Percentiles rank a stretch among this genome's conserved stretches.
These are phyloP conservation scores for Conoideocrella luteorostrata DNA, from an alignment of 2,329 filamentous ascomycete species.

Conservation along the genomic window DNA sequence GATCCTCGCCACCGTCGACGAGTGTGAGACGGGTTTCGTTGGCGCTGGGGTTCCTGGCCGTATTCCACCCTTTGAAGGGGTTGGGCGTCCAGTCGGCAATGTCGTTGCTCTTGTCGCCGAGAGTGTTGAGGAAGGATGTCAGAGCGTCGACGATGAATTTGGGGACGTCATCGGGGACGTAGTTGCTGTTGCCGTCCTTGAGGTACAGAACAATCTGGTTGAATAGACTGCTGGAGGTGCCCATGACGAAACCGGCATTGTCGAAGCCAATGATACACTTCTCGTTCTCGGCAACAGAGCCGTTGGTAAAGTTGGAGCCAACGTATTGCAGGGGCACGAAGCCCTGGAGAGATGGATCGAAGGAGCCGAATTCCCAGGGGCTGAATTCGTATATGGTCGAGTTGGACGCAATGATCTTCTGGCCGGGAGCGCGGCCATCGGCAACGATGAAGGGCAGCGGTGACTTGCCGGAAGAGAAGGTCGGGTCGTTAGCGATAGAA, in stretches of 20 bases:
- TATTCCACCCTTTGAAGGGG: slow-evolving; percentile 49
- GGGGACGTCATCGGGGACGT: slow-evolving; percentile 43
- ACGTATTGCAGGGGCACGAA: slow-evolving; percentile 56
- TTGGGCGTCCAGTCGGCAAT: slow-evolving; percentile 67
- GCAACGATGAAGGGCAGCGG: slow-evolving; percentile 46
- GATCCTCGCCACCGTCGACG: slow-evolving; percentile 74
- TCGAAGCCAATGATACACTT: slow-evolving; percentile 60
- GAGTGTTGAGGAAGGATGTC: slow-evolving; percentile 38
- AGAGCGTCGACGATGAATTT: slow-evolving; percentile 39
- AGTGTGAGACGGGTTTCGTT: slow-evolving; percentile 55
- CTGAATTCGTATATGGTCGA: slow-evolving; percentile 59
- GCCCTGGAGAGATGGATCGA: slow-evolving; percentile 51
- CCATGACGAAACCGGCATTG: slow-evolving; percentile 73
- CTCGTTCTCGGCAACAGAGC: slow-evolving; percentile 38
- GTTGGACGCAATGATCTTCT: slow-evolving; percentile 42
- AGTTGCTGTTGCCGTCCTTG: slow-evolving; percentile 38
- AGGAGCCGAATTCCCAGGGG: slow-evolving; percentile 61
- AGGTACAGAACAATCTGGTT: slow-evolving; percentile 67
- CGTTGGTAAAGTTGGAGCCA: slow-evolving; percentile 50
- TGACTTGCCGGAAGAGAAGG: slow-evolving; percentile 34
- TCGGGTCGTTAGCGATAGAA: slow-evolving; percentile 46
- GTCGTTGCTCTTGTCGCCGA: slow-evolving; percentile 61
- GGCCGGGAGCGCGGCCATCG: slow-evolving; percentile 39
- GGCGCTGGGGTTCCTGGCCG: slow-evolving; percentile 34
- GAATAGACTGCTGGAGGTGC: slow-evolving; percentile 75